These are phyloP conservation scores for Botryotinia globosa DNA, from an alignment of 2,329 filamentous ascomycete genomes.

Conservation along the genomic window DNA sequence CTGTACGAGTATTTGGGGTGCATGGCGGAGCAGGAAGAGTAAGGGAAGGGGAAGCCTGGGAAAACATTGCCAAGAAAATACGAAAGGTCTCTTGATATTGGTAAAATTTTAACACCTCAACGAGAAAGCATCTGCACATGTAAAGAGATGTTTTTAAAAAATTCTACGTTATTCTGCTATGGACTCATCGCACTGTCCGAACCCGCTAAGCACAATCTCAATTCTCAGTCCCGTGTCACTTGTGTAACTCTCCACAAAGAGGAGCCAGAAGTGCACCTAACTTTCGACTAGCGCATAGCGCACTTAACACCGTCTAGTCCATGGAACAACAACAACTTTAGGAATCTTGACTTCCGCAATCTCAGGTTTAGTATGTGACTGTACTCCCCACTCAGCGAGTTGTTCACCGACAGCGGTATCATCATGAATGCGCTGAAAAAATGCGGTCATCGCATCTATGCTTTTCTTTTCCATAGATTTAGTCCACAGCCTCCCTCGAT, in stretches of 20 bases:
- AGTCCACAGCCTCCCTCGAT: background rate
- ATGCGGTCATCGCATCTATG: background rate
- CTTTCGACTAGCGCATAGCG: background rate
- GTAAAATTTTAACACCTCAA: background rate
- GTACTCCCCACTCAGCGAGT: background rate
- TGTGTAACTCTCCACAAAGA: too few relatives aligned
- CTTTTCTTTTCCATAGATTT: background rate
- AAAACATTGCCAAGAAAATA: constrained; percentile 28
- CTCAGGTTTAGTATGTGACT: background rate
- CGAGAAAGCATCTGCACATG: background rate
- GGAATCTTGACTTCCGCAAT: background rate
- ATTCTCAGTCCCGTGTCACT: background rate
- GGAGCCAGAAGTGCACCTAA: background rate
- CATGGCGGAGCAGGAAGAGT: constrained; percentile 29
- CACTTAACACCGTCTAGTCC: background rate
- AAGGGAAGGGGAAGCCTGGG: constrained; percentile 34
- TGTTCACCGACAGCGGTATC: background rate
- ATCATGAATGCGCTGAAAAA: background rate
- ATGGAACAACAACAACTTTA: background rate
- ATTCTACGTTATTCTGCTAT: background rate
- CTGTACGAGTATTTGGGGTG: constrained; percentile 34
- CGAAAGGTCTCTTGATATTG: background rate
- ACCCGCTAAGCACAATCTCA: background rate
- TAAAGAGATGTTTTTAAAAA: background rate
- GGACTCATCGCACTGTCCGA: background rate